Base-by-base conservation (phyloP, 2,329 filamentous ascomycete species). In the Colletotrichum tropicicola region DNA sequence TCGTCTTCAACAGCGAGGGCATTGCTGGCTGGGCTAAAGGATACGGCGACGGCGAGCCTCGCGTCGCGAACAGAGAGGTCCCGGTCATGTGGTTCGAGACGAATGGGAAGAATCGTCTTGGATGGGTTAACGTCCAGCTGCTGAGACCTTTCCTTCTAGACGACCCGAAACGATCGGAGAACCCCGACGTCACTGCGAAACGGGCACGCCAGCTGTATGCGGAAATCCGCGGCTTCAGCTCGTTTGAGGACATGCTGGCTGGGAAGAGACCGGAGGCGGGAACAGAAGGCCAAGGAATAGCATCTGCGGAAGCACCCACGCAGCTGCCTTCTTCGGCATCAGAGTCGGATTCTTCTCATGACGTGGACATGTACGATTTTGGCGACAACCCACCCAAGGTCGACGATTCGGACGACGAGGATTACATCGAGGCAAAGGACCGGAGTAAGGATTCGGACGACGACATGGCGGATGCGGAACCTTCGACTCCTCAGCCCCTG, bases 1-100 rank as follows among this genome's bases (percentile, higher is more conserved):
- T 68, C 28, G 21, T 30, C 2, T 68, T 57, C 13, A 49, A 68
- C 23, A 30, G 41, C 10, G 59, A 68, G 2, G 58, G 63, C 27
- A 70, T 70, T 7, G 30, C 47, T 3, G 66, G 58, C 7, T 70
- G 69, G 69, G 60, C 51, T 13, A 44, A 62, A 15, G 69, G 64
- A 2, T 70, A 56, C 21, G 45, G 59, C 9, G 69, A 70, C 4
- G 66, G 58, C 2, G 68, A 65, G 9, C 54, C 51, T 7, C 32
- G 30, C 9, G 66, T 66, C 23, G 27, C 44, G n/a, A 48, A 65
- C 15, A 56, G 69, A 37, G 51, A 61, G 19, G 65, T 68, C 15
- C 69, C 69, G 5, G 60, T 69, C 9, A 37, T 69, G 41, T 70
- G 68, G 59, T 69, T 68, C n/a, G 63, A 69, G 30, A 25, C 56